A percentile compares a stretch with the other conserved stretches of the same genome.
Conservation (phyloP, 495 filamentous ascomycete genomes). For the Cercophora newfieldiana region DNA sequence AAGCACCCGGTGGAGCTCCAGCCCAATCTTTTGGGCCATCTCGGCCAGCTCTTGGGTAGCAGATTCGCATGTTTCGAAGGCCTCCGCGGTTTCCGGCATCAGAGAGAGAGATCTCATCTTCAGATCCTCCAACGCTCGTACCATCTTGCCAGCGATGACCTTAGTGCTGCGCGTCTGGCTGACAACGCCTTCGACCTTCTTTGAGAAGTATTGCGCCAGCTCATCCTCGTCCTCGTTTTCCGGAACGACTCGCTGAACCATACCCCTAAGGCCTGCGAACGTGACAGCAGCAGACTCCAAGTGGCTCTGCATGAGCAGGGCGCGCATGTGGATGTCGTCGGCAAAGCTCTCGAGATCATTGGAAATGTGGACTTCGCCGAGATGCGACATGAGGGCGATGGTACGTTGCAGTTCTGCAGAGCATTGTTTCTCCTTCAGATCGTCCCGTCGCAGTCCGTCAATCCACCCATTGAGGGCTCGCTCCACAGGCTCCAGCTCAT, state of each 20-base stretch:
- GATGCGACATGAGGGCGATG: conserved; percentile 81
- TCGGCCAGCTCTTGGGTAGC: conserved; percentile 65
- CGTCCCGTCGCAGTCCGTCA: conserved; percentile 76
- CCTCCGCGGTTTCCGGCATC: conserved; percentile 53
- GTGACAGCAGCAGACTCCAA: conserved; percentile 74
- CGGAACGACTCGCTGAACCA: conserved; percentile 65
- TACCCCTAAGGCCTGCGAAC: conserved; percentile 59
- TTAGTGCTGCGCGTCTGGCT: conserved; percentile 78
- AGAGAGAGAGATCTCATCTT: conserved; percentile 76
- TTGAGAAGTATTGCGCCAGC: conserved; percentile 64
- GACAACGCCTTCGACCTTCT: conserved; percentile 69
- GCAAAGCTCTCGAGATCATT: conserved; percentile 73
- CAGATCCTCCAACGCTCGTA: conserved; percentile 75
- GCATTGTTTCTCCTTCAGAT: conserved; percentile 81
- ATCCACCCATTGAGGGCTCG: conserved; percentile 86
- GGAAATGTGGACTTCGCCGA: conserved; percentile 77
- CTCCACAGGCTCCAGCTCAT: conserved; percentile 93
- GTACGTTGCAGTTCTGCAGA: conserved; percentile 76
- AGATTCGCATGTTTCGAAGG: conserved; percentile 58
- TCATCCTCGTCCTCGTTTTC: conserved; percentile 57
- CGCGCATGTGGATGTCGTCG: conserved; percentile 73
- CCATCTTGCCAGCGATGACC: conserved; percentile 77
- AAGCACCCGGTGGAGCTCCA: conserved; percentile 62
- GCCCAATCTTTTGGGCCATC: conserved; percentile 66
- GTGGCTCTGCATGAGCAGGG: conserved; percentile 73